These are phyloP conservation scores for Cerrena zonata DNA, from an alignment of 1,284 basidiomycete species.

Conservation along the genomic window DNA sequence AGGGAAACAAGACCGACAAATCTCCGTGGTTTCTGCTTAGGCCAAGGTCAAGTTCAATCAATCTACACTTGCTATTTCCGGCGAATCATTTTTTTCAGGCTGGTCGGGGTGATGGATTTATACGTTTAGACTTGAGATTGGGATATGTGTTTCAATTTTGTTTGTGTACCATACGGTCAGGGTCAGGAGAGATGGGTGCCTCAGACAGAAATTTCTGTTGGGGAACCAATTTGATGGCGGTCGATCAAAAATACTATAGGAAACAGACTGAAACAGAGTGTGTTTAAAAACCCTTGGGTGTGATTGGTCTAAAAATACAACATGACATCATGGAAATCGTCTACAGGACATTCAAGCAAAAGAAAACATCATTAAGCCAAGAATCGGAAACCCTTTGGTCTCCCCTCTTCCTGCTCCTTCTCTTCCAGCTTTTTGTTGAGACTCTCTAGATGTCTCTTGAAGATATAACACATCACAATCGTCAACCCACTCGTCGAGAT, in stretches of 20 bases:
- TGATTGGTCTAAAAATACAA: background rate
- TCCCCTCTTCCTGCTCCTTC: slow-evolving; percentile 37
- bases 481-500: slow-evolving; percentile 41
- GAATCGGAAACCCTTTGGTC: slow-evolving; percentile 45
- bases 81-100: too few species aligned
- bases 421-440: slow-evolving; percentile 42
- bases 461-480: slow-evolving; percentile 50
- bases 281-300: too few species aligned
- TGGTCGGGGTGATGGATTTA: too few species aligned
- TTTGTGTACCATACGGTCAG: too few species aligned
- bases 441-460: slow-evolving; percentile 45
- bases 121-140: too few species aligned
- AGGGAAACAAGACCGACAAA: background rate
- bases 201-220: too few species aligned
- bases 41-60: too few species aligned
- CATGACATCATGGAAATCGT: background rate
- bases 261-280: too few species aligned
- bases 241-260: too few species aligned
- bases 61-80: background rate
- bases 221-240: too few species aligned
- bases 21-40: background rate
- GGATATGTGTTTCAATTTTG: too few species aligned
- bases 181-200: too few species aligned
- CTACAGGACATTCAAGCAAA: background rate
- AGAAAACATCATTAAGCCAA: slow-evolving; percentile 16